These are phyloP conservation scores for Lotmaria passim DNA, from an alignment of 208 protist species.

Conservation along the genomic window DNA sequence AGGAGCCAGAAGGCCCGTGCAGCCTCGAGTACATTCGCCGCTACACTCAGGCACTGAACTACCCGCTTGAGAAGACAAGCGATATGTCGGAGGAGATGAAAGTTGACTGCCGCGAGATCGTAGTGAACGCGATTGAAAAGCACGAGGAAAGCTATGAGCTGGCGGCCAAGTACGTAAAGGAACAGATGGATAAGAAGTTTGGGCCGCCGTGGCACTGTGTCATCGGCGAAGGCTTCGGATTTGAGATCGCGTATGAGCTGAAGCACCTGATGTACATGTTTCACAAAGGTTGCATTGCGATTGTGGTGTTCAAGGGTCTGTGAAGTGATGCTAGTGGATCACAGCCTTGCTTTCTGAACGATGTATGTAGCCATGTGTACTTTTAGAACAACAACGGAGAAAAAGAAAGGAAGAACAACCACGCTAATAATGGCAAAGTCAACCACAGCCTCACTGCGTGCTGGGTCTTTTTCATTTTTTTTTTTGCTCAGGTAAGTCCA, in stretches of 20 bases:
- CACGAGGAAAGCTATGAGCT: conserved; percentile 93
- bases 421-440: too few species aligned
- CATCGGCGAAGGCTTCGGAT: conserved; percentile 95
- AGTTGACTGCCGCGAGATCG: conserved; percentile 92
- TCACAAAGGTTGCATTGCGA: conserved; percentile 90
- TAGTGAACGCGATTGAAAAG: conserved; percentile 94
- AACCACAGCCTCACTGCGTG: too few species aligned
- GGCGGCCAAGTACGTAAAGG: conserved; percentile 94
- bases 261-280: conserved; percentile 96
- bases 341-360: conserved; percentile 7
- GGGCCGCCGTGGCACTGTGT: conserved; percentile 94
- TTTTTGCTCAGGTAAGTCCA: too few species aligned
- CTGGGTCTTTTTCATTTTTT: too few species aligned
- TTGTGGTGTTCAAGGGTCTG: conserved; percentile 95
- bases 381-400: not conserved
- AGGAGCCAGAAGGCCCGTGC: conserved; percentile 77
- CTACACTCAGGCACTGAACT: conserved; percentile 81
- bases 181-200: conserved; percentile 96
- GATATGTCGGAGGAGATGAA: conserved; percentile 97
- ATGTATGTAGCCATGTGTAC: conserved; percentile 18
- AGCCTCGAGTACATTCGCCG: conserved; percentile 81
- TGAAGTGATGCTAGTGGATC: conserved; percentile 36
- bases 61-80: conserved; percentile 90
- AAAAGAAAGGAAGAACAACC: not conserved
- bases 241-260: conserved; percentile 94